Percentiles rank a stretch among this genome's conserved stretches.
Conservation (phyloP, 306 rosid genomes). For the Purshia tridentata region DNA sequence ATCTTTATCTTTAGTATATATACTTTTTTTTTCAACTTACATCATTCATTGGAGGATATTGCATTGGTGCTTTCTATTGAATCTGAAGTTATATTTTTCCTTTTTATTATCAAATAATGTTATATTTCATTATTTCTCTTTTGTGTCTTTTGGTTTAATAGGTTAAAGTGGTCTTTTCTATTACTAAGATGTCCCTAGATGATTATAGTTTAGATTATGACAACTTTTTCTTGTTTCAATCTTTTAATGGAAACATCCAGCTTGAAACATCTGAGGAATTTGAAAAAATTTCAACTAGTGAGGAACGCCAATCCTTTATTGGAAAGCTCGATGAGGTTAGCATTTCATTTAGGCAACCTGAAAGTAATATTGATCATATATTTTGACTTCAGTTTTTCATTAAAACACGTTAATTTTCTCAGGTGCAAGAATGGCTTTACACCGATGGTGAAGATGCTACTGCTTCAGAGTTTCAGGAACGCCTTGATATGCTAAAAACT, state of each 20-base stretch:
- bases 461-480: slow-evolving; percentile 81
- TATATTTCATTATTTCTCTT: neutral
- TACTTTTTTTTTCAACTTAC: neutral
- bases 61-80: neutral
- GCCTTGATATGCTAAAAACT: slow-evolving; percentile 65
- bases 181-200: neutral
- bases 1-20: neutral
- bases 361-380: neutral
- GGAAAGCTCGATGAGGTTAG: slow-evolving; percentile 91
- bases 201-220: neutral
- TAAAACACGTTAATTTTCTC: slow-evolving; percentile 27
- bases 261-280: slow-evolving; percentile 74
- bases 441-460: slow-evolving; percentile 97
- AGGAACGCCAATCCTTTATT: slow-evolving; percentile 70
- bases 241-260: slow-evolving; percentile 41
- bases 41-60: neutral
- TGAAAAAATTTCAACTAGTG: slow-evolving; percentile 63
- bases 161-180: neutral
- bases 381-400: slow-evolving; percentile 8
- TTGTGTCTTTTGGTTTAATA: slow-evolving; percentile 1
- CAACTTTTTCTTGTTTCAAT: slow-evolving; percentile 9
- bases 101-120: no score
- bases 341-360: slow-evolving; percentile 24
- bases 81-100: neutral
- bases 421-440: slow-evolving; percentile 98